Conservation (phyloP, 2,329 filamentous ascomycete species). For the Nothophoma quercina region DNA sequence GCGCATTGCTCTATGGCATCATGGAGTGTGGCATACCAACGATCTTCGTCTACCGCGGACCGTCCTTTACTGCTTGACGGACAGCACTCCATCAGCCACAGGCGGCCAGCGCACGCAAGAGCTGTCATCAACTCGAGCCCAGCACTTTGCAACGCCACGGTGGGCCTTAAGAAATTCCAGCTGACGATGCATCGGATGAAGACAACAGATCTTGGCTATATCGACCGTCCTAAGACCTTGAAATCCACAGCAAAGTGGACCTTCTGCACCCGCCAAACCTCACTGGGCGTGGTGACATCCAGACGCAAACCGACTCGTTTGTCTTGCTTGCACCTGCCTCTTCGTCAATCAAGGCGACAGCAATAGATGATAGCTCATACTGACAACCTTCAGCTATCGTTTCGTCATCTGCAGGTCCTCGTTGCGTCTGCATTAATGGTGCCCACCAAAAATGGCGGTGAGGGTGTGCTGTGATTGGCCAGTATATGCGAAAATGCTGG, state of each 20-base stretch:
- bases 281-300: constrained; percentile 5
- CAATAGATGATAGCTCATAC: constrained; percentile 10
- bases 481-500: constrained; percentile 30
- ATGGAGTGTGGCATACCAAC: constrained; percentile 23
- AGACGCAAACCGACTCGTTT: constrained; percentile 9
- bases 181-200: constrained; percentile 24
- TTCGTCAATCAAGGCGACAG: background rate
- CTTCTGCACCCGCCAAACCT: constrained; percentile 22
- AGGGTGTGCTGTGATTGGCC: constrained; percentile 40
- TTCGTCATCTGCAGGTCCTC: constrained; percentile 35
- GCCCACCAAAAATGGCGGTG: constrained; percentile 46
- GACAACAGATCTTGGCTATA: constrained; percentile 22
- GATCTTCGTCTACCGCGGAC: constrained; percentile 15
- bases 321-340: background rate
- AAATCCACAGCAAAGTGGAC: constrained; percentile 21
- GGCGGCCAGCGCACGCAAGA: constrained; percentile 26
- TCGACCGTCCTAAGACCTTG: constrained; percentile 14
- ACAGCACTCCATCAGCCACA: constrained; percentile 27
- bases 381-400: constrained; percentile 17
- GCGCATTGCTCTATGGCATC: constrained; percentile 32
- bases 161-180: constrained; percentile 27
- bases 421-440: constrained; percentile 36
- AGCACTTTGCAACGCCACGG: constrained; percentile 27
- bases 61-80: constrained; percentile 18
- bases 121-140: constrained; percentile 4